A percentile compares a stretch with the other conserved stretches of the same genome.
Evolutionary conservation across 352 stramenopile genomes (phyloP).

Genomic region (Saprolegnia parasitica): DNA sequence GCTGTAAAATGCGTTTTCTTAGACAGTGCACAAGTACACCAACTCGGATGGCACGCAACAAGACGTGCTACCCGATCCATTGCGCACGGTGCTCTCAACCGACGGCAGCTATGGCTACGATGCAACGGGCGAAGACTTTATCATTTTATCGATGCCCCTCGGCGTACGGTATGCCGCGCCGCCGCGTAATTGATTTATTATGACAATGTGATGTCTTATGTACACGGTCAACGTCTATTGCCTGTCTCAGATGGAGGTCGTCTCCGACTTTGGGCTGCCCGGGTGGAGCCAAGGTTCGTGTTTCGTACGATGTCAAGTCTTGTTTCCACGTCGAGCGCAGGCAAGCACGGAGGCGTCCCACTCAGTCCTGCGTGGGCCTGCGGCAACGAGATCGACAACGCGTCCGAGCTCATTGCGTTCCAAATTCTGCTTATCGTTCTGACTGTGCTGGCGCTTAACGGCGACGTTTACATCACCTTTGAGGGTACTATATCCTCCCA

Average conservation of each 20-base stretch:
- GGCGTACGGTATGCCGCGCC: not conserved
- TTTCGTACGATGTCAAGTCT: not conserved
- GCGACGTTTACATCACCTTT: not conserved
- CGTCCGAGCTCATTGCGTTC: conserved; percentile 12
- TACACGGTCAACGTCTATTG: conserved; percentile 23
- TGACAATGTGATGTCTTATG: not conserved
- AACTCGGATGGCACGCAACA: conserved; percentile 17
- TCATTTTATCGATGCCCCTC: conserved; percentile 12
- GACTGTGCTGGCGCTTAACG: not conserved
- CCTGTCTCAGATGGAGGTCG: conserved; percentile 6
- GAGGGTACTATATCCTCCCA: not conserved
- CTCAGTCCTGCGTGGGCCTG: conserved; percentile 9
- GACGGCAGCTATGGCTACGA: not conserved
- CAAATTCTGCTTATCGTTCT: not conserved
- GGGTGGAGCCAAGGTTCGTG: conserved; percentile 27
- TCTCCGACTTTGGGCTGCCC: not conserved
- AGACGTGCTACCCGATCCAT: not conserved
- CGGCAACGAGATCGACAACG: conserved; percentile 3
- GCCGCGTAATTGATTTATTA: no score
- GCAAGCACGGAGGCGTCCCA: conserved; percentile 6
- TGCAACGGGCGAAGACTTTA: conserved; percentile 7
- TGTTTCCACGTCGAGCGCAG: not conserved
- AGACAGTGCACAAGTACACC: conserved; percentile 1
- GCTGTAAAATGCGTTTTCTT: not conserved
- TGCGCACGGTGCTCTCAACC: not conserved